These are phyloP conservation scores for Populus hybrid DNA, from an alignment of 441 rosid species.

Conservation along the genomic window DNA sequence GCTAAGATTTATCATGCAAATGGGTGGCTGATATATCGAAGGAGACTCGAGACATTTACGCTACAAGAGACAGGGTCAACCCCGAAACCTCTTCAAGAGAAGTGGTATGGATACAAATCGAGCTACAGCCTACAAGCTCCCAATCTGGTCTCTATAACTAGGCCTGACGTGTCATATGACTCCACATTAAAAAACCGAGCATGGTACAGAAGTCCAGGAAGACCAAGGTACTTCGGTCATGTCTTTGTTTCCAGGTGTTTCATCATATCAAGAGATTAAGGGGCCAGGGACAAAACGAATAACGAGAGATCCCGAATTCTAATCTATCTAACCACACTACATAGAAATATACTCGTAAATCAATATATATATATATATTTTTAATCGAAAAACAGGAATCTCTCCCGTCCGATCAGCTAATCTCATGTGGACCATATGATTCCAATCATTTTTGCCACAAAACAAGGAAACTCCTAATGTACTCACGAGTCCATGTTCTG, in stretches of 20 bases:
- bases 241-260: background rate
- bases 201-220: too few species aligned
- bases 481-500: background rate
- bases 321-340: too few species aligned
- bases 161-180: background rate
- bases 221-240: background rate
- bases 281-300: background rate
- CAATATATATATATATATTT: background rate
- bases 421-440: background rate
- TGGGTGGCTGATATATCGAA: slow-evolving; percentile 62
- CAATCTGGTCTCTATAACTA: background rate
- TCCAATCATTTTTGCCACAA: background rate
- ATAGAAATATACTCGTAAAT: background rate
- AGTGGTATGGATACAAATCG: too few species aligned
- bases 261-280: background rate
- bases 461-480: background rate
- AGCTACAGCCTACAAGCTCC: too few species aligned
- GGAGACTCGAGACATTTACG: slow-evolving; percentile 72
- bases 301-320: background rate
- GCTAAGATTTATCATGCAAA: slow-evolving; percentile 68
- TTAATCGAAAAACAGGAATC: background rate
- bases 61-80: slow-evolving; percentile 25
- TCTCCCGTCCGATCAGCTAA: background rate
- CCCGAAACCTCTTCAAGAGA: too few species aligned
- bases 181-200: background rate